phyloP scores from a whole-genome alignment of 371 early-diverging fungal species.

The Polyrhizophydium stewartii region DNA sequence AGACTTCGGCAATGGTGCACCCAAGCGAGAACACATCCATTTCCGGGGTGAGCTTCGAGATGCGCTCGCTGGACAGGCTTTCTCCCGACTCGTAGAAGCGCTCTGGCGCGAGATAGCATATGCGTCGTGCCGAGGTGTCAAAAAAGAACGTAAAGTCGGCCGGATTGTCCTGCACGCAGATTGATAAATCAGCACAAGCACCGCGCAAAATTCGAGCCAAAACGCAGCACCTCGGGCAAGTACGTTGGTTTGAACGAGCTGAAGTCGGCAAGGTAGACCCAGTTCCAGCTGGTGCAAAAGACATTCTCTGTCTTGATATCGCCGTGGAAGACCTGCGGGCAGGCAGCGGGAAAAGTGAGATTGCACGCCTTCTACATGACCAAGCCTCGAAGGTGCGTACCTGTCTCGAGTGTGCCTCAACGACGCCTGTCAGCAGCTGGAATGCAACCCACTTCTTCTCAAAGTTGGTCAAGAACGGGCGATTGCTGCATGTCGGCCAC shows the following conservation, averaged over 20 bases:
- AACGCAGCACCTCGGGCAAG: slow-evolving; percentile 70
- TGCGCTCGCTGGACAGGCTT: slow-evolving; percentile 18
- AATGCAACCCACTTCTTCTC: slow-evolving; percentile 94
- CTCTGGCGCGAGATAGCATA: slow-evolving; percentile 95
- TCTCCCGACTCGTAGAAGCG: slow-evolving; percentile 58
- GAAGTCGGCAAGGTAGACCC: slow-evolving; percentile 86
- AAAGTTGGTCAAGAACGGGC: slow-evolving; percentile 78
- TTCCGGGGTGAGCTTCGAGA: slow-evolving; percentile 52
- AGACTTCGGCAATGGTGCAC: slow-evolving; percentile 90
- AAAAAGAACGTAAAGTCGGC: slow-evolving; percentile 93
- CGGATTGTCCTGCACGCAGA: slow-evolving; percentile 71
- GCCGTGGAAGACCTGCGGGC: slow-evolving; percentile 70
- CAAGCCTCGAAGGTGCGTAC: slow-evolving; percentile 22
- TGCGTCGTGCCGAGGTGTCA: slow-evolving; percentile 79
- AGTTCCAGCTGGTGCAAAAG: slow-evolving; percentile 89
- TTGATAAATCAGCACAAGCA: not conserved
- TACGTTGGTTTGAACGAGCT: slow-evolving; percentile 87
- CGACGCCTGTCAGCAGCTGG: slow-evolving; percentile 76
- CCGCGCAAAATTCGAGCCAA: slow-evolving; percentile 3
- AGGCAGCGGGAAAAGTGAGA: slow-evolving; percentile 3
- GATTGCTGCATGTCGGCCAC: slow-evolving; percentile 71
- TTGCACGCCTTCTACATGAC: not conserved
- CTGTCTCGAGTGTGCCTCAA: slow-evolving; percentile 67
- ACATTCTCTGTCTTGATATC: slow-evolving; percentile 91
- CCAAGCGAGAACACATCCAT: slow-evolving; percentile 96